These are phyloP conservation scores for Croton setiger DNA, from an alignment of 441 rosid genomes.

Conservation along the genomic window DNA sequence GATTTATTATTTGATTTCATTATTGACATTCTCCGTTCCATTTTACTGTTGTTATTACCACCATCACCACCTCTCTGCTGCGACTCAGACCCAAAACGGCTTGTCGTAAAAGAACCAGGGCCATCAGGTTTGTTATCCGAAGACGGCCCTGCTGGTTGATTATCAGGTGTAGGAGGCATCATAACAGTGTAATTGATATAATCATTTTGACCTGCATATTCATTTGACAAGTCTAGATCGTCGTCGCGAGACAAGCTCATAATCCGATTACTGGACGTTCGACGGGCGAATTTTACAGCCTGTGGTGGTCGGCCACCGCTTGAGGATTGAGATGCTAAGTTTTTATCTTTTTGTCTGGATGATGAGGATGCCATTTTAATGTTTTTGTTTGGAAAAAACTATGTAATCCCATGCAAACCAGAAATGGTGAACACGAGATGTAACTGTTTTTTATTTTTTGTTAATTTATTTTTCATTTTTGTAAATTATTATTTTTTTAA, in stretches of 20 bases:
- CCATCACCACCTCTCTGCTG: constrained; percentile 19
- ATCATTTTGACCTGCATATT: constrained; percentile 59
- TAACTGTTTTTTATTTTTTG: neutral
- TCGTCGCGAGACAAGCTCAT: constrained; percentile 75
- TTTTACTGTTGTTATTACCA: constrained; percentile 28
- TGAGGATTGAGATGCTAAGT: constrained; percentile 43
- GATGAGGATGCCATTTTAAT: constrained; percentile 43
- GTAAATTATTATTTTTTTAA: no score
- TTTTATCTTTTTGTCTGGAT: constrained; percentile 40
- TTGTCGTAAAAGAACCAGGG: constrained; percentile 12
- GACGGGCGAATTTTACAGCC: constrained; percentile 56
- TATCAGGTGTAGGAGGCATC: constrained; percentile 93
- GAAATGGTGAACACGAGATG: constrained; percentile 2
- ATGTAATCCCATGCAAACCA: constrained; percentile 3
- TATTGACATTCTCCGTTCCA: constrained; percentile 62
- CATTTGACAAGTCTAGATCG: constrained; percentile 64
- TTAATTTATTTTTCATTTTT: no score
- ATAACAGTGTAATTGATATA: constrained; percentile 82
- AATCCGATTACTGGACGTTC: constrained; percentile 73
- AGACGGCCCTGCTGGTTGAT: constrained; percentile 62
- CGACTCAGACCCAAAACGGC: constrained; percentile 29
- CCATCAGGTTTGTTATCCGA: constrained; percentile 40
- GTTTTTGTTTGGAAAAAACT: neutral
- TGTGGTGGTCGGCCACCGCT: constrained; percentile 50
- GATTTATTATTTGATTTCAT: constrained; percentile 67